phyloP scores from a whole-genome alignment of 805 yeast genomes.

The Cyberlindnera samutprakarnensis region DNA sequence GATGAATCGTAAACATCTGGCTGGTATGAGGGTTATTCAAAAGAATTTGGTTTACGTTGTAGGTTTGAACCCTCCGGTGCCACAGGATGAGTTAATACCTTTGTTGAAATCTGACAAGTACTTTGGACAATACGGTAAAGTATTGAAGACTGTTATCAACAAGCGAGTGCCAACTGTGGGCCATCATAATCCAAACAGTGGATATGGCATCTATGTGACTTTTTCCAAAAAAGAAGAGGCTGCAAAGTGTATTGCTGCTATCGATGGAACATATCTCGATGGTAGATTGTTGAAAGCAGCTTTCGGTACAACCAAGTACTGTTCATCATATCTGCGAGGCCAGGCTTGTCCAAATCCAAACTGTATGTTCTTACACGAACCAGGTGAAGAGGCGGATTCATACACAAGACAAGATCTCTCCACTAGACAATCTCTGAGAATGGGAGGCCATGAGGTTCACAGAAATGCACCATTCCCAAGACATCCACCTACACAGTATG shows the following conservation, averaged over 20 bases:
- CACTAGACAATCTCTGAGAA: constrained; percentile 61
- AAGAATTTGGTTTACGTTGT: constrained; percentile 95
- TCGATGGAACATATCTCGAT: constrained; percentile 88
- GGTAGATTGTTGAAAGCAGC: constrained; percentile 90
- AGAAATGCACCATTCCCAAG: constrained; percentile 13
- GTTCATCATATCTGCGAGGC: constrained; percentile 92
- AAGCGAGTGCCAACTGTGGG: constrained; percentile 39
- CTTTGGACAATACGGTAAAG: constrained; percentile 98
- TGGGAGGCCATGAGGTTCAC: constrained; percentile 26
- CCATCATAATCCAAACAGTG: constrained; percentile 37
- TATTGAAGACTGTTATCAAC: constrained; percentile 88
- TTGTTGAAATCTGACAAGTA: constrained; percentile 83
- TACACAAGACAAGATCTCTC: constrained; percentile 84
- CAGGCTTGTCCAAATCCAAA: constrained; percentile 97
- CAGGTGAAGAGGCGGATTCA: constrained; percentile 98
- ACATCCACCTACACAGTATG: constrained; percentile 3
- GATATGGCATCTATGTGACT: constrained; percentile 93
- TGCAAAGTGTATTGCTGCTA: constrained; percentile 82
- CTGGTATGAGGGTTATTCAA: constrained; percentile 97
- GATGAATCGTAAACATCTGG: constrained; percentile 74
- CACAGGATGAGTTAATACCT: constrained; percentile 77
- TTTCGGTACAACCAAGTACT: constrained; percentile 96
- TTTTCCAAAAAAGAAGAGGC: constrained; percentile 94
- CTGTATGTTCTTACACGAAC: constrained; percentile 98
- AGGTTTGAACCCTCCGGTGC: constrained; percentile 78